A percentile compares a stretch with the other conserved stretches of the same genome.
These are phyloP conservation scores for Corymbia maculata DNA, from an alignment of 345 rosid genomes.

Conservation along the genomic window DNA sequence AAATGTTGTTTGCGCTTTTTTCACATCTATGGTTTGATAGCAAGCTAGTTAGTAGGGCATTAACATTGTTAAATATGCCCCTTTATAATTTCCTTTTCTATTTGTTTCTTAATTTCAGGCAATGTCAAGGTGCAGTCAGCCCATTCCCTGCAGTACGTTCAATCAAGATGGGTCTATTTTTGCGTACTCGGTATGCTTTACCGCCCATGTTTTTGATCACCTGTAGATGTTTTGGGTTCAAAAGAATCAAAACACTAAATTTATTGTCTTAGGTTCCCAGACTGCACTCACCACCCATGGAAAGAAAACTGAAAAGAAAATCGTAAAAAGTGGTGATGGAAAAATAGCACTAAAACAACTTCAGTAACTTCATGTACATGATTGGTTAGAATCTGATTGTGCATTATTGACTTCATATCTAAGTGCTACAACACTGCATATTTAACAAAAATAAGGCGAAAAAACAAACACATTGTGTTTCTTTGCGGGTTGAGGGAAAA, in stretches of 20 bases:
- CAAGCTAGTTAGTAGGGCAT: background rate
- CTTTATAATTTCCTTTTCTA: background rate
- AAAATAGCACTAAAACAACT: background rate
- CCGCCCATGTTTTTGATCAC: background rate
- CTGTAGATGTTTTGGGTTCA: background rate
- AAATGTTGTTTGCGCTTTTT: background rate
- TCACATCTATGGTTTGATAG: background rate
- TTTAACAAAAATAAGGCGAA: background rate
- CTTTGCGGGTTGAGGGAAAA: background rate
- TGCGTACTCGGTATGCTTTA: slow-evolving; percentile 68
- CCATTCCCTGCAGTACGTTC: slow-evolving; percentile 88
- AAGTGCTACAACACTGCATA: background rate
- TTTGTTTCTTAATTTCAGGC: slow-evolving; percentile 44
- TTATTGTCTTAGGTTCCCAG: background rate
- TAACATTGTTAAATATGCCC: background rate
- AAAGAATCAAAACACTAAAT: background rate
- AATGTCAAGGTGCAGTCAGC: slow-evolving; percentile 77
- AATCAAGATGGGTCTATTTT: slow-evolving; percentile 88
- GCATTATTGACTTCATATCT: background rate
- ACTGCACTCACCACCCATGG: background rate
- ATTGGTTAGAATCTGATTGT: background rate
- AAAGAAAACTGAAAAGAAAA: background rate
- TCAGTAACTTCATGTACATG: background rate
- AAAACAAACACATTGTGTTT: background rate
- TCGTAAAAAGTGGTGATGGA: background rate